phyloP scores from a whole-genome alignment of 495 filamentous ascomycete species.

The Hypoxylon cercidicola region DNA sequence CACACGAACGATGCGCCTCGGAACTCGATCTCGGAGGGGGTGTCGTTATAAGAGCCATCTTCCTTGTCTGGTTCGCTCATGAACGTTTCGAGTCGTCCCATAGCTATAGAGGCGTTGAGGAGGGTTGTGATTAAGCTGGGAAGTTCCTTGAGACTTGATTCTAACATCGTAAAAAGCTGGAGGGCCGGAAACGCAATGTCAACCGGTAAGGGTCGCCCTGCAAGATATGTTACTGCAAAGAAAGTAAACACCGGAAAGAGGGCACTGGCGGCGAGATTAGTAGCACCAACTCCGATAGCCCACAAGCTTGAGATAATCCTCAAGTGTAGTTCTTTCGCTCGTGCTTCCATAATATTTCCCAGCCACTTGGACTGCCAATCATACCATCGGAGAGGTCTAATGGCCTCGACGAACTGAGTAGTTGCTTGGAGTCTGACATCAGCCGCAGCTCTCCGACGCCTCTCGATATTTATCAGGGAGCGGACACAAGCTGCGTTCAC shows the following conservation, averaged over 20 bases:
- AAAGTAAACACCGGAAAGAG: constrained; percentile 82
- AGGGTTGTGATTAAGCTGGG: constrained; percentile 75
- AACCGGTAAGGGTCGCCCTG: constrained; percentile 70
- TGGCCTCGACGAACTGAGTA: constrained; percentile 83
- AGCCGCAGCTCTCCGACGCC: constrained; percentile 70
- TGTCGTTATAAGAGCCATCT: constrained; percentile 36
- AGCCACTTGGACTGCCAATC: constrained; percentile 88
- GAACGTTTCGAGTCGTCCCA: constrained; percentile 82
- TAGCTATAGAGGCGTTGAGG: constrained; percentile 77
- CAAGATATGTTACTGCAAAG: constrained; percentile 77
- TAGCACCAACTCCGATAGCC: constrained; percentile 64
- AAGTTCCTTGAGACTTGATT: constrained; percentile 73
- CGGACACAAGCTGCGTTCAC: constrained; percentile 72
- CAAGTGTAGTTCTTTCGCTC: constrained; percentile 72
- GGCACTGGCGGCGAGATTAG: constrained; percentile 72
- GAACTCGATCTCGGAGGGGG: constrained; percentile 58
- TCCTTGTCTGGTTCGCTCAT: constrained; percentile 83
- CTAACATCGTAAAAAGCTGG: constrained; percentile 79
- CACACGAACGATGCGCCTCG: constrained; percentile 77
- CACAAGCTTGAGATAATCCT: constrained; percentile 73
- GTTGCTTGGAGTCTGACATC: constrained; percentile 78
- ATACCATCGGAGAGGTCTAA: constrained; percentile 88
- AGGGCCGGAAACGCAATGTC: constrained; percentile 86
- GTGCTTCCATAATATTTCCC: constrained; percentile 72
- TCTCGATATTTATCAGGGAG: constrained; percentile 69